These are phyloP conservation scores for Phytopythium delawarense DNA, from an alignment of 352 stramenopile species.

Conservation along the genomic window DNA sequence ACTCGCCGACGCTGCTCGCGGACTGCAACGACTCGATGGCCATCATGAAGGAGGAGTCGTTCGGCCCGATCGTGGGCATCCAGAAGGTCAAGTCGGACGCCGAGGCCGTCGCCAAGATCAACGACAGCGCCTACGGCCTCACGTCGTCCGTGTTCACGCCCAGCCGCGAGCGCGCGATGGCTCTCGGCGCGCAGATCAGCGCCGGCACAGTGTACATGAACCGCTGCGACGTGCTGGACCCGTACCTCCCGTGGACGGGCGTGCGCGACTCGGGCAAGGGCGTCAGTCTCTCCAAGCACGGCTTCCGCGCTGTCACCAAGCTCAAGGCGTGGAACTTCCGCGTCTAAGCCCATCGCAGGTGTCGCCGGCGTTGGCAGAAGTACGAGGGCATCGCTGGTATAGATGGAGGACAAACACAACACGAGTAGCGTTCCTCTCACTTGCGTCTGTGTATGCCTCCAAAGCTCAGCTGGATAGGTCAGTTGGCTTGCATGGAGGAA, in stretches of 20 bases:
- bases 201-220: conserved; percentile 85
- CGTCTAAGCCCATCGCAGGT: conserved; percentile 21
- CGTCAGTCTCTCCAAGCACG: conserved; percentile 76
- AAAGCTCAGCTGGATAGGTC: background rate
- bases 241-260: conserved; percentile 79
- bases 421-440: background rate
- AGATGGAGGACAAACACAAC: background rate
- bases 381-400: background rate
- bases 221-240: conserved; percentile 77
- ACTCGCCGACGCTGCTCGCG: conserved; percentile 67
- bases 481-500: background rate
- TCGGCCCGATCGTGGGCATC: conserved; percentile 78
- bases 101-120: conserved; percentile 74
- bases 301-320: conserved; percentile 73
- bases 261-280: conserved; percentile 78
- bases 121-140: conserved; percentile 78
- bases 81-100: conserved; percentile 65
- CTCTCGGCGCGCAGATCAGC: conserved; percentile 52
- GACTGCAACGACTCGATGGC: conserved; percentile 64
- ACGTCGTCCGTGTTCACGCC: conserved; percentile 73
- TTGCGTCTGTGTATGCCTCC: background rate
- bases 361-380: background rate
- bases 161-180: conserved; percentile 49
- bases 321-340: conserved; percentile 84
- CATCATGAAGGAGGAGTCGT: conserved; percentile 83